phyloP scores from a whole-genome alignment of 306 rosid genomes.

The Prosopis cineraria region DNA sequence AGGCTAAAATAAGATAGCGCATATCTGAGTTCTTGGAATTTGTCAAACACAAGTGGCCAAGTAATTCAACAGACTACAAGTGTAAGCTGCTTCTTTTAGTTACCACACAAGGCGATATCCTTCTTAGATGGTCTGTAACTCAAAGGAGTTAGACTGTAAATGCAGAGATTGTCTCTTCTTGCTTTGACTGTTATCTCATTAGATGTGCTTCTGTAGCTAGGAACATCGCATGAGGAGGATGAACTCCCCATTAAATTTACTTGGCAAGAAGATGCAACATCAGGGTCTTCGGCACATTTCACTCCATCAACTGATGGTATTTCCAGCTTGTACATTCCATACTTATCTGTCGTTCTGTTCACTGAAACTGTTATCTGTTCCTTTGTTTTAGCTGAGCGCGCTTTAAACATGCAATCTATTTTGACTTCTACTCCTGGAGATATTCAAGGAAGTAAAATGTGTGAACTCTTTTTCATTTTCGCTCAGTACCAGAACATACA shows the following conservation, averaged over 20 bases:
- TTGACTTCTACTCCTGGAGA: slow-evolving; percentile 75
- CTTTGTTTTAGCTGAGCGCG: slow-evolving; percentile 60
- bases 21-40: slow-evolving; percentile 14
- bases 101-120: slow-evolving; percentile 64
- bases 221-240: slow-evolving; percentile 79
- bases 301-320: slow-evolving; percentile 92
- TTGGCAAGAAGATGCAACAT: slow-evolving; percentile 63
- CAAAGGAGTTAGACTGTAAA: slow-evolving; percentile 77
- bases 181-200: slow-evolving; percentile 71
- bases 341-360: slow-evolving; percentile 77
- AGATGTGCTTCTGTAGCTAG: slow-evolving; percentile 77
- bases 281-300: slow-evolving; percentile 83
- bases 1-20: neutral
- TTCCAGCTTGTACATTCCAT: slow-evolving; percentile 76
- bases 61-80: slow-evolving; percentile 24
- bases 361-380: slow-evolving; percentile 84
- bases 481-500: neutral
- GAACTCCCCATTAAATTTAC: slow-evolving; percentile 71
- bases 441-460: neutral
- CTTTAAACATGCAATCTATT: slow-evolving; percentile 80
- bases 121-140: slow-evolving; percentile 79
- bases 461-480: neutral
- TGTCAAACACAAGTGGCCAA: slow-evolving; percentile 14
- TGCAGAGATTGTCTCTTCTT: slow-evolving; percentile 69
- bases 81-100: slow-evolving; percentile 31